Percentiles rank a stretch among this genome's conserved stretches.
Conservation (phyloP, 768 basidiomycete genomes). For the Thelephora ganbajun region DNA sequence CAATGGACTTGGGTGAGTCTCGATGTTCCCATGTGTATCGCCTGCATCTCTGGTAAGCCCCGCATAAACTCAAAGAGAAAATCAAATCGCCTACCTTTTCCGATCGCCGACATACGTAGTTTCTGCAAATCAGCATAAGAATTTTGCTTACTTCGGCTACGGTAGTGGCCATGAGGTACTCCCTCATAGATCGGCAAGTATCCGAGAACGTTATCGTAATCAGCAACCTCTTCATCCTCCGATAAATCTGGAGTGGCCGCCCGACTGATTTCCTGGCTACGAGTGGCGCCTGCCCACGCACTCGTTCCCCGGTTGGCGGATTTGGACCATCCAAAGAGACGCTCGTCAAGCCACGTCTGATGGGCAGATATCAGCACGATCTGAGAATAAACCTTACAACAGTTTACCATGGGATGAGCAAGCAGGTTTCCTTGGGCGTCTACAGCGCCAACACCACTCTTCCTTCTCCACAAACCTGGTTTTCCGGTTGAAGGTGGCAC, state of each 20-base stretch:
- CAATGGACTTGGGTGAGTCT: background rate
- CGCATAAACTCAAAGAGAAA: background rate
- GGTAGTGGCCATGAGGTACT: slow-evolving; percentile 11
- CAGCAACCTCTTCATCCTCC: slow-evolving; percentile 80
- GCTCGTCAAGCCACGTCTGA: slow-evolving; percentile 83
- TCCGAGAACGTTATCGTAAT: slow-evolving; percentile 81
- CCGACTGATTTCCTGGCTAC: slow-evolving; percentile 45
- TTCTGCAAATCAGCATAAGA: slow-evolving; percentile 7
- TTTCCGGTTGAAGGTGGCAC: slow-evolving; percentile 69
- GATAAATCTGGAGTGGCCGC: slow-evolving; percentile 61
- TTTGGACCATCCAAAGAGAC: slow-evolving; percentile 83
- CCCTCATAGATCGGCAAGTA: slow-evolving; percentile 42
- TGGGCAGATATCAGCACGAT: background rate
- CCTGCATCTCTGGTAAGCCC: slow-evolving; percentile 25
- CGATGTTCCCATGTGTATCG: background rate
- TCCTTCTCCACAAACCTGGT: slow-evolving; percentile 66
- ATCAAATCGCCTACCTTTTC: slow-evolving; percentile 8
- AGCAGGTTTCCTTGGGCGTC: slow-evolving; percentile 76
- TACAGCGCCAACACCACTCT: slow-evolving; percentile 70
- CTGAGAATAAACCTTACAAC: slow-evolving; percentile 17
- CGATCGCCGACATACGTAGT: slow-evolving; percentile 30
- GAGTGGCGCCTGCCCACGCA: slow-evolving; percentile 57
- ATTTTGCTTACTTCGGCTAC: slow-evolving; percentile 17
- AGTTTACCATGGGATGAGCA: slow-evolving; percentile 71
- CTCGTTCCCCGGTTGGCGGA: slow-evolving; percentile 70